These are phyloP conservation scores for Azolla pinnata DNA, from an alignment of 75 land plant species.

Conservation along the genomic window DNA sequence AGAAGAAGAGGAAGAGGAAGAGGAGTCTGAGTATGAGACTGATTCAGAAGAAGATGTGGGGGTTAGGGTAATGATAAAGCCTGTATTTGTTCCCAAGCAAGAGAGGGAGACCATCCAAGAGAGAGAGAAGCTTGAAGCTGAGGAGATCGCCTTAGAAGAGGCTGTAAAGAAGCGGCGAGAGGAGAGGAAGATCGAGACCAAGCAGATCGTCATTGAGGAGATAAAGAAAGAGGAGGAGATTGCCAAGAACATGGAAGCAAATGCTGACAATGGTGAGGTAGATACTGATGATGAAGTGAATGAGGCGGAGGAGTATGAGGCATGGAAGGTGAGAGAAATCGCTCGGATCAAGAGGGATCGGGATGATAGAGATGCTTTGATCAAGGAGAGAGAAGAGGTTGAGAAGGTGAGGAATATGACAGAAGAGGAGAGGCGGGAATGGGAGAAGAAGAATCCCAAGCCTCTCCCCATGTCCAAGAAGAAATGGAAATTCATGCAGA, in stretches of 20 bases:
- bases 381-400: slow-evolving; percentile 88
- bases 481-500: slow-evolving; percentile 99
- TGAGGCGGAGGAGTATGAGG: slow-evolving; percentile 92
- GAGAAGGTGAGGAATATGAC: slow-evolving; percentile 95
- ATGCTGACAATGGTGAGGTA: slow-evolving; percentile 65
- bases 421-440: slow-evolving; percentile 84
- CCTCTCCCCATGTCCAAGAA: slow-evolving; percentile 51
- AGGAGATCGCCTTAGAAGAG: slow-evolving; percentile 72
- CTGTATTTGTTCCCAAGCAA: slow-evolving; percentile 78
- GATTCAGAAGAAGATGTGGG: slow-evolving; percentile 76
- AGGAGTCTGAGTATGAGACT: slow-evolving; percentile 85
- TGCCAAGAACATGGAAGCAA: slow-evolving; percentile 59
- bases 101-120: slow-evolving; percentile 91
- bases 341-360: slow-evolving; percentile 93
- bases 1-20: slow-evolving; percentile 69
- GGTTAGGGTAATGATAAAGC: slow-evolving; percentile 80
- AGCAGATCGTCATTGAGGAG: slow-evolving; percentile 80
- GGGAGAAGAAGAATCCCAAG: slow-evolving; percentile 89
- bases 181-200: slow-evolving; percentile 74
- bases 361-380: slow-evolving; percentile 68
- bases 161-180: slow-evolving; percentile 50
- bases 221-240: slow-evolving; percentile 73
- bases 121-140: slow-evolving; percentile 79
- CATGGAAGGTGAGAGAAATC: slow-evolving; percentile 90
- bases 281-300: slow-evolving; percentile 93